phyloP scores from a whole-genome alignment of 1,139 yeast genomes.

The Pichia sp. region DNA sequence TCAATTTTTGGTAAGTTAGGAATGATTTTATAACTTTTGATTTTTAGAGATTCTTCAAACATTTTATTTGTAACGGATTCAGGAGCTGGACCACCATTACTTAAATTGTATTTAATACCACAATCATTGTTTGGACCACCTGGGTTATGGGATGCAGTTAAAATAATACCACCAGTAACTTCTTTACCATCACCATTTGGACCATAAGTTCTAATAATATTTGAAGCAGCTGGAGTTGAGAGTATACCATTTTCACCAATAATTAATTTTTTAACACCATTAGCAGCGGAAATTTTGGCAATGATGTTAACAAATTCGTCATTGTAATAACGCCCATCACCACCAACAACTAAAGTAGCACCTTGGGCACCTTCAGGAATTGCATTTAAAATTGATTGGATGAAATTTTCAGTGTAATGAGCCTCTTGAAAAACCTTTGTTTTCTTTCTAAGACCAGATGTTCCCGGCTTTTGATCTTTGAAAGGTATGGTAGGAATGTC shows the following conservation, averaged over 20 bases:
- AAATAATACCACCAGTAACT: slow-evolving; percentile 91
- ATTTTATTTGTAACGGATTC: slow-evolving; percentile 87
- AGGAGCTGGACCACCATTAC: slow-evolving; percentile 99
- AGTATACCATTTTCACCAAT: slow-evolving; percentile 84
- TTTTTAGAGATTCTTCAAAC: slow-evolving; percentile 57
- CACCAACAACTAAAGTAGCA: slow-evolving; percentile 85
- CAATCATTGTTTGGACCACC: slow-evolving; percentile 92
- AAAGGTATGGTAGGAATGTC: slow-evolving; percentile 61
- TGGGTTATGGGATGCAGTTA: slow-evolving; percentile 98
- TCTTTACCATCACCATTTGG: slow-evolving; percentile 23
- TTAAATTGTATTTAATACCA: slow-evolving; percentile 92
- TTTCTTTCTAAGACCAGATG: slow-evolving; percentile 92
- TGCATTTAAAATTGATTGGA: slow-evolving; percentile 77
- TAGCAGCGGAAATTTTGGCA: slow-evolving; percentile 80
- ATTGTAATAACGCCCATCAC: slow-evolving; percentile 94
- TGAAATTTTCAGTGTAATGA: slow-evolving; percentile 87
- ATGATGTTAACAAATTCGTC: slow-evolving; percentile 76
- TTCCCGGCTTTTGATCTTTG: slow-evolving; percentile 94
- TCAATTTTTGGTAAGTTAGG: slow-evolving; percentile 55
- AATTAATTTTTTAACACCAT: slow-evolving; percentile 78
- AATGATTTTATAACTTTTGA: slow-evolving; percentile 55
- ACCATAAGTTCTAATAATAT: slow-evolving; percentile 65
- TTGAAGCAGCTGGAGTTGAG: slow-evolving; percentile 95
- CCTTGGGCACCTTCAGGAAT: slow-evolving; percentile 83
- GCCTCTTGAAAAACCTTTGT: slow-evolving; percentile 76